Conservation (phyloP, 2,329 filamentous ascomycete genomes). For the Botryosphaeria agaves region DNA sequence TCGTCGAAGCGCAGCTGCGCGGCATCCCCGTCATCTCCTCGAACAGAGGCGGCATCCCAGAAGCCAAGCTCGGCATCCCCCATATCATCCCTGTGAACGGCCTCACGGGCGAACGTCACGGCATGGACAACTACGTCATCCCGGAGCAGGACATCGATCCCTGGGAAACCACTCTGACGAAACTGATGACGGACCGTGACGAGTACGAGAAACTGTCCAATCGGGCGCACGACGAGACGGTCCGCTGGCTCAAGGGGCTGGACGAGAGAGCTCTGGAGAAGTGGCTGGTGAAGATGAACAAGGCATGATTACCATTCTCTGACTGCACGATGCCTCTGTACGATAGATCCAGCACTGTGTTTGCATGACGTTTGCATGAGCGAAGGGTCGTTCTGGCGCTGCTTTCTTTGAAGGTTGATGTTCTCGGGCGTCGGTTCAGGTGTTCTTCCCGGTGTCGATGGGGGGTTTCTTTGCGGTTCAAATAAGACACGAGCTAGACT, state of each 20-base stretch:
- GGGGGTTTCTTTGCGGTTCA: no score
- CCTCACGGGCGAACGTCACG: conserved; percentile 2
- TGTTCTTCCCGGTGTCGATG: no score
- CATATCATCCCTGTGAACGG: conserved; percentile 2
- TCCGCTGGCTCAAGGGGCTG: not conserved
- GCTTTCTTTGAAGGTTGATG: no score
- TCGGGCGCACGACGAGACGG: not conserved
- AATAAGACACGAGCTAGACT: no score
- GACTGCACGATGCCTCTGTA: no score
- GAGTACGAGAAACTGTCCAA: conserved; percentile 1
- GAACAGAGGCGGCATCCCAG: conserved; percentile 6
- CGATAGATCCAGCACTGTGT: no score
- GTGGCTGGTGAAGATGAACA: not conserved
- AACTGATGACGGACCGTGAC: conserved; percentile 1
- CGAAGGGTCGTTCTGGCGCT: no score
- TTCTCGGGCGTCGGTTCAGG: no score
- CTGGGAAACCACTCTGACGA: conserved; percentile 1
- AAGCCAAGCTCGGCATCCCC: conserved; percentile 5
- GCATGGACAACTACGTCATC: conserved; percentile 2
- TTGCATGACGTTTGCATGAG: no score
- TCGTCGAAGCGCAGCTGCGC: conserved; percentile 7
- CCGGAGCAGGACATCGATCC: conserved; percentile 4
- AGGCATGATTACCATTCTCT: no score
- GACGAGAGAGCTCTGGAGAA: not conserved
- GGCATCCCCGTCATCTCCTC: conserved; percentile 8